phyloP scores from a whole-genome alignment of 2,329 filamentous ascomycete genomes.

The Pyrenophora teres region DNA sequence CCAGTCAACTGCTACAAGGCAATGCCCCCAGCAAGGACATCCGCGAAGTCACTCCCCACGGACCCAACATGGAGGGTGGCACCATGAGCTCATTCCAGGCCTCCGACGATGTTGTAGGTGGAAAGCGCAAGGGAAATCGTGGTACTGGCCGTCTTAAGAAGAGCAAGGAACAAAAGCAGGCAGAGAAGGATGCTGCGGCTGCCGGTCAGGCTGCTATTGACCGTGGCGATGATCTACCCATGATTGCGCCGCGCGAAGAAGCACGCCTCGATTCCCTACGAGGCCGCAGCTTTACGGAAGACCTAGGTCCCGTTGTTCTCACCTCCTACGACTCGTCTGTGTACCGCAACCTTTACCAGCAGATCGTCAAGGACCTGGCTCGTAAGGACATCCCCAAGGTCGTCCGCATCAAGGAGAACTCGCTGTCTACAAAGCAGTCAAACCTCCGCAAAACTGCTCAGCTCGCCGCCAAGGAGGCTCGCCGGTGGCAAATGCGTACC shows the following conservation, averaged over 20 bases:
- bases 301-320: slow-evolving; percentile 46
- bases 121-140: slow-evolving; percentile 59
- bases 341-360: slow-evolving; percentile 95
- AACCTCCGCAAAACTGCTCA: slow-evolving; percentile 98
- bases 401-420: slow-evolving; percentile 83
- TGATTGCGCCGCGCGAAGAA: slow-evolving; percentile 64
- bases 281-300: slow-evolving; percentile 56
- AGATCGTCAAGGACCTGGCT: slow-evolving; percentile 94
- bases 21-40: slow-evolving; percentile 76
- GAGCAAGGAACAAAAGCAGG: slow-evolving; percentile 75
- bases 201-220: slow-evolving; percentile 85
- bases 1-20: slow-evolving; percentile 83
- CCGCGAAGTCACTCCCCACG: slow-evolving; percentile 70
- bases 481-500: slow-evolving; percentile 94
- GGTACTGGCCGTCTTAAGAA: slow-evolving; percentile 76
- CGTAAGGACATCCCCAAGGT: slow-evolving; percentile 94
- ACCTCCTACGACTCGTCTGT: slow-evolving; percentile 80
- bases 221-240: slow-evolving; percentile 73
- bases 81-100: slow-evolving; percentile 84
- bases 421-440: slow-evolving; percentile 84
- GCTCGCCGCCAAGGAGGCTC: slow-evolving; percentile 93
- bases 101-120: slow-evolving; percentile 56
- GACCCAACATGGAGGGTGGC: slow-evolving; percentile 82
- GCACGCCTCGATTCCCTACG: slow-evolving; percentile 52
- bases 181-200: slow-evolving; percentile 76